These are phyloP conservation scores for Penicillium olsonii DNA, from an alignment of 2,329 filamentous ascomycete genomes.

Conservation along the genomic window DNA sequence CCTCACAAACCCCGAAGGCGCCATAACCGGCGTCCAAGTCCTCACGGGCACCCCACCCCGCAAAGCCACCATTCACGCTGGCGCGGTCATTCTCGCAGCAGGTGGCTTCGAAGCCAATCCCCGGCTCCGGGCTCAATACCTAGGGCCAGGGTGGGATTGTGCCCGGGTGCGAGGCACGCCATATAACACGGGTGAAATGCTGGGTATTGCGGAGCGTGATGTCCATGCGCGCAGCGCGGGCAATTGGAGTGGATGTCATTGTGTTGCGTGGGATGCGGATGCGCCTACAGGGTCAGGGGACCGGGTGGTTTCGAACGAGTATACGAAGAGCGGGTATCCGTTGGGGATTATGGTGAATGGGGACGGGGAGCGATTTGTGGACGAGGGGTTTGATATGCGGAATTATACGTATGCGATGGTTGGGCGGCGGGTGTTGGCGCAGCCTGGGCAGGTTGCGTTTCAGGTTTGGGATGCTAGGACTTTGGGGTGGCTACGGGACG, in stretches of 20 bases:
- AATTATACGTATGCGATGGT: slow-evolving; percentile 71
- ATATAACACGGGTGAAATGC: slow-evolving; percentile 63
- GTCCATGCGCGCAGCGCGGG: slow-evolving; percentile 56
- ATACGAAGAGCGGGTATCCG: slow-evolving; percentile 69
- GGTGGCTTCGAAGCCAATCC: slow-evolving; percentile 67
- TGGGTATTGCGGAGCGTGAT: slow-evolving; percentile 56
- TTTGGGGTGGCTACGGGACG: slow-evolving; percentile 56
- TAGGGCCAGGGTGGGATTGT: slow-evolving; percentile 64
- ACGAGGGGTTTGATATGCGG: slow-evolving; percentile 65
- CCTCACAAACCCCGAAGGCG: neutral
- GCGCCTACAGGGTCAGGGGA: slow-evolving; percentile 58
- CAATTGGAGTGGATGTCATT: slow-evolving; percentile 67
- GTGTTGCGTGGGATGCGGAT: slow-evolving; percentile 66
- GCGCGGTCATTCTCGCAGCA: slow-evolving; percentile 35
- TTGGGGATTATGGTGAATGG: slow-evolving; percentile 66
- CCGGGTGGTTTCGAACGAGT: slow-evolving; percentile 63
- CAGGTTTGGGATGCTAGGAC: slow-evolving; percentile 64
- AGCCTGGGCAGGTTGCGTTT: slow-evolving; percentile 59
- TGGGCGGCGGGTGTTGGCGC: slow-evolving; percentile 44
- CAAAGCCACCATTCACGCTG: slow-evolving; percentile 18
- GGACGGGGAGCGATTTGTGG: slow-evolving; percentile 62
- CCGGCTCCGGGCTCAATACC: slow-evolving; percentile 55
- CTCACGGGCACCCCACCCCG: neutral
- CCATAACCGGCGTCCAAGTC: slow-evolving; percentile 20
- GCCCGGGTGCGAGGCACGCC: slow-evolving; percentile 65